These are phyloP conservation scores for Phytophthora meadii DNA, from an alignment of 352 stramenopile species.

Conservation along the genomic window DNA sequence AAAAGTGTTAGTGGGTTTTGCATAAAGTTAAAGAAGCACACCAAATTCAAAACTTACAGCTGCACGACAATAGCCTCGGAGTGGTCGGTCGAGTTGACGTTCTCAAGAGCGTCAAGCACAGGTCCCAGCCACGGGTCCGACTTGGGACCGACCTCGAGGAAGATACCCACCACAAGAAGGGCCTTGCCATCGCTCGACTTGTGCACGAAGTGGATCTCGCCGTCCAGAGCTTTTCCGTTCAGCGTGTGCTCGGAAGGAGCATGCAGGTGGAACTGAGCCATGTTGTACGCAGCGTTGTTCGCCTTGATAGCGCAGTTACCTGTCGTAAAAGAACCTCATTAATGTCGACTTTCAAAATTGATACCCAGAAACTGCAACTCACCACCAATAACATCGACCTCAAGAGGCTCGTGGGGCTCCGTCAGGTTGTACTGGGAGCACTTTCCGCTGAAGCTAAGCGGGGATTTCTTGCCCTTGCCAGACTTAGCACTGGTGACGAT, in stretches of 20 bases:
- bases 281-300: slow-evolving; percentile 21
- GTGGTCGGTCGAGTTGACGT: slow-evolving; percentile 32
- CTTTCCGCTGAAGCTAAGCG: slow-evolving; percentile 40
- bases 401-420: slow-evolving; percentile 34
- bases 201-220: slow-evolving; percentile 73
- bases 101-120: slow-evolving; percentile 42
- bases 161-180: slow-evolving; percentile 54
- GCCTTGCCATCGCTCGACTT: slow-evolving; percentile 38
- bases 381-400: slow-evolving; percentile 37
- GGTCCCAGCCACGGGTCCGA: slow-evolving; percentile 40
- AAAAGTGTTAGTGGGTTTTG: slow-evolving; percentile 10
- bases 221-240: slow-evolving; percentile 51
- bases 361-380: background rate
- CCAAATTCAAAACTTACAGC: slow-evolving; percentile 31
- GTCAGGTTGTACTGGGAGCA: slow-evolving; percentile 45
- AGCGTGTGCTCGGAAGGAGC: slow-evolving; percentile 66
- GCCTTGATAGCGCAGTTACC: slow-evolving; percentile 19
- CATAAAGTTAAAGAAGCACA: background rate
- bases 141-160: slow-evolving; percentile 24
- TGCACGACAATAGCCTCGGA: slow-evolving; percentile 20
- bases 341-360: background rate
- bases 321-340: background rate
- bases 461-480: slow-evolving; percentile 13
- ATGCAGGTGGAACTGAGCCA: slow-evolving; percentile 60
- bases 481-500: slow-evolving; percentile 28